phyloP scores from a whole-genome alignment of 108 stramenopile genomes.

The Cyclostephanos tholiformis region DNA sequence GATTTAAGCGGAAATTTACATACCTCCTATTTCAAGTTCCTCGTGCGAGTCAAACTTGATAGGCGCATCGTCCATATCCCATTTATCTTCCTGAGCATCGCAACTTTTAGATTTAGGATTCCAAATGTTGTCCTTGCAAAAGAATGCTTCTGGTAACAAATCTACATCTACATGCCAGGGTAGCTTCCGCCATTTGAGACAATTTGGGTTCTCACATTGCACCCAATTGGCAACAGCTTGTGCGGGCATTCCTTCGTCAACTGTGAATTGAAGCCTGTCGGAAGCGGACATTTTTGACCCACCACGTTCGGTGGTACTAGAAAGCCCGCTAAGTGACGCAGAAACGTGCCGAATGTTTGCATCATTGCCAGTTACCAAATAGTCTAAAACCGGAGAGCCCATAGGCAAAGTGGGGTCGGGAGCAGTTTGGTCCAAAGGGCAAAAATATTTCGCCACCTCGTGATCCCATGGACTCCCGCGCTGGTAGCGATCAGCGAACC shows the following conservation, averaged over 20 bases:
- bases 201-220: conserved; percentile 87
- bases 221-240: conserved; percentile 92
- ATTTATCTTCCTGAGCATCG: conserved; percentile 80
- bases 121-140: conserved; percentile 88
- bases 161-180: conserved; percentile 88
- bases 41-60: conserved; percentile 44
- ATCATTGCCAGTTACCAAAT: conserved; percentile 83
- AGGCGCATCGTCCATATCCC: conserved; percentile 69
- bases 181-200: conserved; percentile 89
- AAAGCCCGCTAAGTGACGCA: conserved; percentile 39
- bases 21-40: conserved; percentile 49
- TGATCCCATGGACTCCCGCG: conserved; percentile 81
- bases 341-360: conserved; percentile 60
- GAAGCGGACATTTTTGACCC: conserved; percentile 41
- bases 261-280: conserved; percentile 64
- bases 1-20: conserved; percentile 1
- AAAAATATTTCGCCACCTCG: conserved; percentile 63
- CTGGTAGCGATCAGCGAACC: conserved; percentile 75
- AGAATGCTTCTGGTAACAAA: conserved; percentile 83
- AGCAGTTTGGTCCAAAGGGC: conserved; percentile 21
- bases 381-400: conserved; percentile 88
- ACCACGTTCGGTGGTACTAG: conserved; percentile 13
- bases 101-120: conserved; percentile 65
- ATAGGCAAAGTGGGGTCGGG: conserved; percentile 58
- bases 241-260: conserved; percentile 85